These are phyloP conservation scores for Panus rudis DNA, from an alignment of 768 basidiomycete species.

Conservation along the genomic window DNA sequence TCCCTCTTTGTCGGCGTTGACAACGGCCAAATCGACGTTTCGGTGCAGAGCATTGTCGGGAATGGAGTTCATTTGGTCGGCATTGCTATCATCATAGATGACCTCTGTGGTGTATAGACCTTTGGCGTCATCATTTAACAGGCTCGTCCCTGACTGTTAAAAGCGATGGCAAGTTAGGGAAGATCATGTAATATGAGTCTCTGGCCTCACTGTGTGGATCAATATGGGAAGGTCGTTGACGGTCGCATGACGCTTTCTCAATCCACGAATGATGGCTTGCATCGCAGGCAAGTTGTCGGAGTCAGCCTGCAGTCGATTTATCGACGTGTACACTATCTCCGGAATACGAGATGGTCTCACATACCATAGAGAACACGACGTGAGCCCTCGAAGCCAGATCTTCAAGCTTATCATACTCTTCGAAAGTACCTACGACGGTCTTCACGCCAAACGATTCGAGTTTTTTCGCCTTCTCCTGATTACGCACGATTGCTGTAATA, in stretches of 20 bases:
- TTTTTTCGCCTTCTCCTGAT: conserved; percentile 28
- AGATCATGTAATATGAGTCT: not conserved
- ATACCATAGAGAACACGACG: conserved; percentile 18
- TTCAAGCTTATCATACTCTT: conserved; percentile 31
- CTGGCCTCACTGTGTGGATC: conserved; percentile 52
- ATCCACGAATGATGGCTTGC: conserved; percentile 42
- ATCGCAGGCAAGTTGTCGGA: conserved; percentile 38
- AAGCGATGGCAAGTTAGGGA: not conserved
- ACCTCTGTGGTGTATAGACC: conserved; percentile 38
- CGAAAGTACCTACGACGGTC: conserved; percentile 9
- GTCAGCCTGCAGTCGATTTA: conserved; percentile 28
- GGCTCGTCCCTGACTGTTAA: conserved; percentile 24
- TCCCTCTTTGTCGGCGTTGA: conserved; percentile 41
- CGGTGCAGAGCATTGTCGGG: conserved; percentile 40
- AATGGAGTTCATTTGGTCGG: conserved; percentile 35
- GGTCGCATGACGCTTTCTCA: conserved; percentile 38
- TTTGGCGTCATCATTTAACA: conserved; percentile 26
- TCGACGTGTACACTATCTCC: not conserved
- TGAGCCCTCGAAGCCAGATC: conserved; percentile 36
- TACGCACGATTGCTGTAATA: conserved; percentile 40
- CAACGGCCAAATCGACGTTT: conserved; percentile 38
- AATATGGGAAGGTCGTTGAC: conserved; percentile 39
- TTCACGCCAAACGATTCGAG: conserved; percentile 15
- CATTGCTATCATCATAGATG: conserved; percentile 43
- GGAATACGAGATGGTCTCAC: not conserved